These are phyloP conservation scores for Trametes coccinea DNA, from an alignment of 768 basidiomycete species.

Conservation along the genomic window DNA sequence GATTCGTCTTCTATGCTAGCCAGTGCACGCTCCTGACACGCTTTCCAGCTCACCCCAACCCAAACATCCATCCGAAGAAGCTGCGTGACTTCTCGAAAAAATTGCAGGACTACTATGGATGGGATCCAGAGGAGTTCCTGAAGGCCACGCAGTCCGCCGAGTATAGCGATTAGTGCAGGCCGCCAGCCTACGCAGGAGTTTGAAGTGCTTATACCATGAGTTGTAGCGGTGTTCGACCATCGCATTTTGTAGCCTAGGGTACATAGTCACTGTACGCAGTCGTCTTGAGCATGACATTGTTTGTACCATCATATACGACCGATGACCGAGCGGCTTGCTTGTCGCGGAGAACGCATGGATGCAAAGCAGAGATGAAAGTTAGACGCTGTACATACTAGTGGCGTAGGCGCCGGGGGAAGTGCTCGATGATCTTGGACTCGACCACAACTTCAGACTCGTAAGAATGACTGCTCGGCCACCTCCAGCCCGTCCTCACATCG, in stretches of 20 bases:
- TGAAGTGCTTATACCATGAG: too few species aligned
- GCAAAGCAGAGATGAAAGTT: too few species aligned
- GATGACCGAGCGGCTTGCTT: too few species aligned
- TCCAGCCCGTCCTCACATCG: slow-evolving; percentile 73
- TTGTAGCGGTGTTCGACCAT: too few species aligned
- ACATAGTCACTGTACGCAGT: too few species aligned
- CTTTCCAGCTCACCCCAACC: slow-evolving; percentile 68
- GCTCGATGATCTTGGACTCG: slow-evolving; percentile 3
- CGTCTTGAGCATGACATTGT: too few species aligned
- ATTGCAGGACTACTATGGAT: slow-evolving; percentile 66
- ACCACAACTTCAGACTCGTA: slow-evolving; percentile 2
- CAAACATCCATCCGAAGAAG: slow-evolving; percentile 53
- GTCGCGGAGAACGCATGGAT: too few species aligned
- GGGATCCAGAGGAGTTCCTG: slow-evolving; percentile 50
- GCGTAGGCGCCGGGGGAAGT: neutral
- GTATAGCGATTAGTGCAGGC: neutral
- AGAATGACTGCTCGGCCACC: slow-evolving; percentile 59
- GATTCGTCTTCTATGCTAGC: neutral
- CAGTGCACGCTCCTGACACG: neutral
- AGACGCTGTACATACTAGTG: too few species aligned
- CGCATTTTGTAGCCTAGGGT: too few species aligned
- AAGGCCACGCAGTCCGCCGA: slow-evolving; percentile 14
- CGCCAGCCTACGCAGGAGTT: neutral
- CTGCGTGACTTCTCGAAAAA: slow-evolving; percentile 57
- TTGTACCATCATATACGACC: too few species aligned